Evolutionary conservation across 768 basidiomycete species (phyloP).

Genomic region (Termitomyces sp.): DNA sequence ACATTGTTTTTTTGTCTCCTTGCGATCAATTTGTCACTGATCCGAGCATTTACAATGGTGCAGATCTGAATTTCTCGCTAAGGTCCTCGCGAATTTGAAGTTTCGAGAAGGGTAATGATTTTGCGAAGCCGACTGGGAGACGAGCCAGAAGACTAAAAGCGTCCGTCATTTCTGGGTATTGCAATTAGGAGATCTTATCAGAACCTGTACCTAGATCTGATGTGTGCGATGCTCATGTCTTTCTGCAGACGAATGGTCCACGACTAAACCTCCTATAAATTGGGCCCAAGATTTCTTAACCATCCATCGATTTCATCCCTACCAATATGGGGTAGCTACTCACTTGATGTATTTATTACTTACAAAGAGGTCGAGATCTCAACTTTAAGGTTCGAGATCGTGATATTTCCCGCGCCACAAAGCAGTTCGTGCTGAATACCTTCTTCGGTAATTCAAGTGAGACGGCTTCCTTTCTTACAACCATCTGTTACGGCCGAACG

Average conservation of each 20-base stretch:
- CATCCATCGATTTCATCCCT: not conserved
- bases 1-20: not conserved
- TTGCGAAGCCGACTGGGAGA: not conserved
- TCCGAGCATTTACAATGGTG: not conserved
- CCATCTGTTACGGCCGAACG: constrained; percentile 10
- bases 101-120: no score
- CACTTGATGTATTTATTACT: not conserved
- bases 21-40: not conserved
- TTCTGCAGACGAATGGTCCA: not conserved
- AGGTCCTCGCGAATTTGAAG: no score
- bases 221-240: not conserved
- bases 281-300: no score
- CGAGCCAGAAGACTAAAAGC: not conserved
- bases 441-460: constrained; percentile 10
- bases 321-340: not conserved
- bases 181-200: not conserved
- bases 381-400: not conserved
- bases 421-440: constrained; percentile 1
- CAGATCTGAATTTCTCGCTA: not conserved
- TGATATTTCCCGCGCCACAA: constrained; percentile 20
- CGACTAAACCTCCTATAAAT: no score
- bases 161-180: not conserved
- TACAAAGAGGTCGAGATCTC: no score
- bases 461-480: constrained; percentile 11
- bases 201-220: not conserved